Evolutionary conservation across 1,284 basidiomycete genomes (phyloP), one percentile per base, ranked within the genome.

Genomic region (Puccinia horiana): DNA sequence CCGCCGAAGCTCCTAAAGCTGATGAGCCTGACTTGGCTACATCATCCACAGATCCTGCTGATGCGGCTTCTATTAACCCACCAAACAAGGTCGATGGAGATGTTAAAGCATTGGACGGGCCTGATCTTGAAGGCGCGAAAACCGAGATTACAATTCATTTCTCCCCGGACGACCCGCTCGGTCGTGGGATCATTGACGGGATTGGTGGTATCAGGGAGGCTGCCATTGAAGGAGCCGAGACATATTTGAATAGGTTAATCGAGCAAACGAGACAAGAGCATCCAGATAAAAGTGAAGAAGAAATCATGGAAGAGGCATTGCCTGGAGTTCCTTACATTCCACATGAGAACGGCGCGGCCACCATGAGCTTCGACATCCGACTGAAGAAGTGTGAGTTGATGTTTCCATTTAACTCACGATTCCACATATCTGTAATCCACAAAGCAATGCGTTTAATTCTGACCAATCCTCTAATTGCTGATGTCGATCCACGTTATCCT

Each of bases 191-290:
- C 29, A 84, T 88, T 23, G 88, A 88, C 82, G 85, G 86, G 5
- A 85, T 88, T 18, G 88, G 87, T n/a, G 88, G 88, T 0, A 84
- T 88, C 42, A 84, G 85, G 69, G 88, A 88, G 72, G 86, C 87
- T 1, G 86, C 87, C 0, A 83, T 85, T 56, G 85, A 86, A 56
- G 87, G 87, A 3, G 84, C 84, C 54, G 85, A 86, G 82, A 78
- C 85, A 6, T 86, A 84, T 75, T 81, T 85, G 52, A 75, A 85
- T 0, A 84, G 85, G 61, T 83, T 84, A 9, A 76, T 86, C 26
- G 76, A 83, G 0, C 83, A 83, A 58, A 84, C 83, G 58, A 85
- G 85, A 78, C 82, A 83, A 23, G 81, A 84, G 12, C 76, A 86
- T 67, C 86, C 86, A 4, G 84, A 83, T 23, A 75, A 84, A 12